Base-by-base conservation (phyloP, 495 filamentous ascomycete species). In the Talaromyces adpressus region DNA sequence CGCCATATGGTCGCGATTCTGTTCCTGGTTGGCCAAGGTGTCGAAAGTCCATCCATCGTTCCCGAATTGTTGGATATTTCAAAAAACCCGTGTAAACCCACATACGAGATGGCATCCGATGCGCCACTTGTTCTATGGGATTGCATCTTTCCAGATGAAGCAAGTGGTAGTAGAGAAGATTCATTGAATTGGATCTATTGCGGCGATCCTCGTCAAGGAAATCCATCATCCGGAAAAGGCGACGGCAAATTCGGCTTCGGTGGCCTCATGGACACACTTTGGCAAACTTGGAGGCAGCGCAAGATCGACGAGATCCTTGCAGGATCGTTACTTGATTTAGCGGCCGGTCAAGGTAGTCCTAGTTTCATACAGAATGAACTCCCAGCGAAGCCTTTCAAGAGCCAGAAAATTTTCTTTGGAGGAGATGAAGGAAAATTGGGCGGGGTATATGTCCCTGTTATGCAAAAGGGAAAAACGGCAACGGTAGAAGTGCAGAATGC, bases 101-200 rank as follows among this genome's bases (percentile, higher is more conserved):
- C 78, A 16, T 98, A 98, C 76, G 83, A 88, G 56, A 96, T 98
- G 87, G 94, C 95, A 0, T 85, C 85, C 30, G 93, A 96, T 66
- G 83, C 85, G 22, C 92, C 95, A 0, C 80, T 98, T 12, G 93
- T 98, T 3, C 82, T 98, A 11, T 97, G 93, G 93, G 91, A 98
- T 68, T 97, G 93, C 71, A 79, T 92, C 11, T 98, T 96, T 74
- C 93, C 94, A 30, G 70, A 81, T n/a, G 66, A 79, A 61, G 75
- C 70, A 3, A 74, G 73, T 20, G 77, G 73, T 25, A 77, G 70
- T 30, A 75, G 80, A 12, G 68, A 81, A 30, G 89, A 95, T 70
- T 78, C 82, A n/a, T 65, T 97, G 54, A 72, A 87, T 5, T 98
- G 94, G 95, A 64, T 92, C 0, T 90, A 93, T 72, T 77, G 86